Percentiles rank a stretch among this genome's conserved stretches.
Conservation (phyloP, 2,329 filamentous ascomycete genomes). For the Pseudomassariella vexata region DNA sequence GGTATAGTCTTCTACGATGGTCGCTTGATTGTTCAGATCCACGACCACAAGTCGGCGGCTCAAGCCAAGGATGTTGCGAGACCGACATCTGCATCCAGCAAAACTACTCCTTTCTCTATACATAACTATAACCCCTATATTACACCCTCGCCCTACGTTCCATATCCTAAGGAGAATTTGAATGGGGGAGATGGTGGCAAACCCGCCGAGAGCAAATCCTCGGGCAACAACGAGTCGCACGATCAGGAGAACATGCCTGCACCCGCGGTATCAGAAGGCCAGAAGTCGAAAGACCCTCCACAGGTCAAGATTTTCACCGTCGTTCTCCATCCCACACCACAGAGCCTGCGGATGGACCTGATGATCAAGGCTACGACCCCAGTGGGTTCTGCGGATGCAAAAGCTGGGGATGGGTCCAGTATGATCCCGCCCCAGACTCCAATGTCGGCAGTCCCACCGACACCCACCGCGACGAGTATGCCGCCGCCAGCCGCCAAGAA, state of each 20-base stretch:
- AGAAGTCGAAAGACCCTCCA: constrained; percentile 36
- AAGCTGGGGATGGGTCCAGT: constrained; percentile 29
- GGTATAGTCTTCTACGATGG: constrained; percentile 86
- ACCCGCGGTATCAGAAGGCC: constrained; percentile 39
- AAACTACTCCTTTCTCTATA: constrained; percentile 70
- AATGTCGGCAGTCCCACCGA: constrained; percentile 51
- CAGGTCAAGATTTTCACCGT: constrained; percentile 68
- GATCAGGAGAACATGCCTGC: constrained; percentile 57
- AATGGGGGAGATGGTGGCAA: constrained; percentile 15
- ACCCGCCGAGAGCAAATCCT: constrained; percentile 18
- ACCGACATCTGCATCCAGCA: constrained; percentile 50
- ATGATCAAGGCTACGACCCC: constrained; percentile 70
- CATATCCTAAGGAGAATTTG: constrained; percentile 57
- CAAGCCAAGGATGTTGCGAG: constrained; percentile 54
- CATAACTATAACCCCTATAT: constrained; percentile 89
- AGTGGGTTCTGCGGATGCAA: constrained; percentile 36
- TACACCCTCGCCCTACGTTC: constrained; percentile 80
- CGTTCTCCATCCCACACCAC: constrained; percentile 78
- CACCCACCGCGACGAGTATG: constrained; percentile 55
- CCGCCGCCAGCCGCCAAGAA: constrained; percentile 57
- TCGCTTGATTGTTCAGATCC: constrained; percentile 89
- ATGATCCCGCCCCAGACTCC: constrained; percentile 35
- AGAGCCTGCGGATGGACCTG: constrained; percentile 71
- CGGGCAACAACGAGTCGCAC: constrained; percentile 41
- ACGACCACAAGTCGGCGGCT: constrained; percentile 71